phyloP scores from a whole-genome alignment of 768 basidiomycete species.

The Mycena leptocephala region DNA sequence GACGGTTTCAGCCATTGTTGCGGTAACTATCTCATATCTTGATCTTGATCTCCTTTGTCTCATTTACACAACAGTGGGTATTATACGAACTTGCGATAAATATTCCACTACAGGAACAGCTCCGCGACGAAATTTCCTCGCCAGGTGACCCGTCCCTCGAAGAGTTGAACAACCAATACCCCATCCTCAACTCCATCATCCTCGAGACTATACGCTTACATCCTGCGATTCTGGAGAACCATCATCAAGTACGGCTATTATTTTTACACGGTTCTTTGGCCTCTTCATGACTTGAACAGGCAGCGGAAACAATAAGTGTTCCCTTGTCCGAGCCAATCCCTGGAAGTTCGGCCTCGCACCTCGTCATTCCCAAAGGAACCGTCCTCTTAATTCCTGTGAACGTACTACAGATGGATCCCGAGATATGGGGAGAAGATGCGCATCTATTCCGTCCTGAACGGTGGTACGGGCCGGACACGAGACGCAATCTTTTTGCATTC shows the following conservation, averaged over 20 bases:
- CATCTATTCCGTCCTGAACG: conserved; percentile 72
- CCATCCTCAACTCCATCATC: conserved; percentile 73
- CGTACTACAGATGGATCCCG: conserved; percentile 69
- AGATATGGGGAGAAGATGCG: conserved; percentile 75
- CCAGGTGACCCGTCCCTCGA: conserved; percentile 68
- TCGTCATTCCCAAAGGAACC: conserved; percentile 73
- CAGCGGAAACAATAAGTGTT: conserved; percentile 65
- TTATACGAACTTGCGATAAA: conserved; percentile 74
- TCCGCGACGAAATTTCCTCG: conserved; percentile 69
- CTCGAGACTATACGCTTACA: conserved; percentile 76
- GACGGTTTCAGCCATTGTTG: conserved; percentile 63
- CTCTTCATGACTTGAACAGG: conserved; percentile 50
- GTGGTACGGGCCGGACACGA: conserved; percentile 66
- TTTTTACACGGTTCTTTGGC: not conserved
- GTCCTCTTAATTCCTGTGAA: conserved; percentile 70
- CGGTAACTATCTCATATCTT: conserved; percentile 46
- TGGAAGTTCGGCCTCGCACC: conserved; percentile 57
- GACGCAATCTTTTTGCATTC: conserved; percentile 68
- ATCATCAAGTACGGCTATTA: conserved; percentile 65
- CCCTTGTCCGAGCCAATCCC: conserved; percentile 70
- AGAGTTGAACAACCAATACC: conserved; percentile 62
- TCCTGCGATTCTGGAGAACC: conserved; percentile 76
- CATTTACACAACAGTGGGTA: conserved; percentile 65
- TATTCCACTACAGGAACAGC: conserved; percentile 65
- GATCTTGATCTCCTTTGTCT: not conserved